Percentiles rank a stretch among this genome's conserved stretches.
phyloP scores from a whole-genome alignment of 306 rosid species.

The Lagenaria siceraria region DNA sequence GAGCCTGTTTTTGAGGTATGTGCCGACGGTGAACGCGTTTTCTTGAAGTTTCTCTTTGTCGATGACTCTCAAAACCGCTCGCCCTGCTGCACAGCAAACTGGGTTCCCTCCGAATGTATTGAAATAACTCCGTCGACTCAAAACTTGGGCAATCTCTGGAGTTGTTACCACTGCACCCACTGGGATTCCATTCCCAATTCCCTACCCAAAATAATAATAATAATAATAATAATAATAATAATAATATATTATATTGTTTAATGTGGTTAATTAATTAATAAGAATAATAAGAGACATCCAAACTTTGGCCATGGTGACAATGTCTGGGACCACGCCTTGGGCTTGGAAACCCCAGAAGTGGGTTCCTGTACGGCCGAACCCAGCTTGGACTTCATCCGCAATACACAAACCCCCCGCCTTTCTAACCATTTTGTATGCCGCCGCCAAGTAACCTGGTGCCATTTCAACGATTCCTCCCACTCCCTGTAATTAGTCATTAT shows the following conservation, averaged over 20 bases:
- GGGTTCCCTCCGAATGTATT: slow-evolving; percentile 97
- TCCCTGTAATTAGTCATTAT: slow-evolving; percentile 30
- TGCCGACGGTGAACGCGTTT: slow-evolving; percentile 63
- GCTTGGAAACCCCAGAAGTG: slow-evolving; percentile 92
- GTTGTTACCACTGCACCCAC: slow-evolving; percentile 94
- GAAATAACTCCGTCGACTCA: slow-evolving; percentile 59
- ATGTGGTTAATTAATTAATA: too few species aligned
- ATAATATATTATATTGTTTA: too few species aligned
- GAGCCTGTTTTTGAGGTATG: slow-evolving; percentile 59
- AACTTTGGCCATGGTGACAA: slow-evolving; percentile 93
- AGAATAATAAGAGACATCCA: background rate
- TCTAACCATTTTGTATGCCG: slow-evolving; percentile 41
- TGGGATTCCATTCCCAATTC: slow-evolving; percentile 91
- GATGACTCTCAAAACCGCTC: slow-evolving; percentile 71
- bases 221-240: too few species aligned
- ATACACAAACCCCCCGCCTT: slow-evolving; percentile 87
- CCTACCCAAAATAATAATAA: slow-evolving; percentile 13
- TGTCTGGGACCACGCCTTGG: slow-evolving; percentile 86
- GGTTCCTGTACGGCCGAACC: slow-evolving; percentile 85
- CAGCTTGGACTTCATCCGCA: slow-evolving; percentile 86
- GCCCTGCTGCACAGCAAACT: slow-evolving; percentile 80
- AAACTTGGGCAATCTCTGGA: slow-evolving; percentile 60
- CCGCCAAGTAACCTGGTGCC: slow-evolving; percentile 82
- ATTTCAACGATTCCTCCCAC: slow-evolving; percentile 86
- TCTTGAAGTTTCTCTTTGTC: slow-evolving; percentile 77